These are phyloP conservation scores for Alternaria brassicicola DNA, from an alignment of 2,329 filamentous ascomycete species.

Conservation along the genomic window DNA sequence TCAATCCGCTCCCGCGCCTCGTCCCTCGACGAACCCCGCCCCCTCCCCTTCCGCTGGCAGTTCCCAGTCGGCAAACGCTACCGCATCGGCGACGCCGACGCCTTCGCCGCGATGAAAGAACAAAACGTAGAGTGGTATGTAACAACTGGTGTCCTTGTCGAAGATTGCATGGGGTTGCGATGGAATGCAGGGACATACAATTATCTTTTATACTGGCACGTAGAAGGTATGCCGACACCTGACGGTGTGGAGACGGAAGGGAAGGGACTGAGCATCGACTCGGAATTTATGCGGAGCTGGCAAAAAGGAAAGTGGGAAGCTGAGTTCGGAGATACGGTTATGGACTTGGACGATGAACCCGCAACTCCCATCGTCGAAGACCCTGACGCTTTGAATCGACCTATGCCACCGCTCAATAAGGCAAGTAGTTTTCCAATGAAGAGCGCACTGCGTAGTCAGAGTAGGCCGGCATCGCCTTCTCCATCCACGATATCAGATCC, in stretches of 20 bases:
- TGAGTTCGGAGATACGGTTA: not conserved
- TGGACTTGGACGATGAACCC: not conserved
- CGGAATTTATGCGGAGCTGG: not conserved
- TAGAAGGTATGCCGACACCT: not conserved
- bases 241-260: not conserved
- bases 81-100: not conserved
- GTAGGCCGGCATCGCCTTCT: not conserved
- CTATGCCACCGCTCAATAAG: not conserved
- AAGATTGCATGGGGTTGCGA: not conserved
- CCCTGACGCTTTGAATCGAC: accelerated
- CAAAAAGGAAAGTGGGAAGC: not conserved
- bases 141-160: not conserved
- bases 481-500: not conserved
- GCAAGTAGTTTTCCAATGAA: not conserved
- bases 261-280: not conserved
- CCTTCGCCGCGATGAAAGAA: not conserved
- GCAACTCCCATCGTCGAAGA: not conserved
- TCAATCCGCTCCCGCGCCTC: slow-evolving; percentile 1
- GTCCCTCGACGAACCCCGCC: not conserved
- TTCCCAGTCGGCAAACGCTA: not conserved
- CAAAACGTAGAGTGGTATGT: slow-evolving; percentile 1
- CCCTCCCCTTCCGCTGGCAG: not conserved
- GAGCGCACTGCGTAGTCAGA: not conserved
- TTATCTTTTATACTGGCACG: slow-evolving; percentile 1
- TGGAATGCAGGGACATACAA: slow-evolving; percentile 2